Percentiles rank a stretch among this genome's conserved stretches.
Conservation (phyloP, 495 filamentous ascomycete genomes). For the Diplogelasinospora grovesii region DNA sequence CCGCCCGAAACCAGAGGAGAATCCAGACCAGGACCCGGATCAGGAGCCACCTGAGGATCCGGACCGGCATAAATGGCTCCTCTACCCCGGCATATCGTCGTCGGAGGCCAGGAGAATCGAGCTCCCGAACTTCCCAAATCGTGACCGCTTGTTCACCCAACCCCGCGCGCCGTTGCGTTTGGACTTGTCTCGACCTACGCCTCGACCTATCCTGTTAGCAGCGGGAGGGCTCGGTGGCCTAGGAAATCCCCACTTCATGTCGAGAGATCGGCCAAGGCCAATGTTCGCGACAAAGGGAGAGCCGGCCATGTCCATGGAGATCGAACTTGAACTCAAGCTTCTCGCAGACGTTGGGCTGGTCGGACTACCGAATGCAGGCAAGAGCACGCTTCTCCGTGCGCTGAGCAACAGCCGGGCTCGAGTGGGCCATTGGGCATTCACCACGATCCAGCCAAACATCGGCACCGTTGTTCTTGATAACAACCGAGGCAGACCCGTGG, state of each 20-base stretch:
- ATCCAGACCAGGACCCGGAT: slow-evolving; percentile 32
- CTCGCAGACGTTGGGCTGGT: slow-evolving; percentile 93
- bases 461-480: slow-evolving; percentile 90
- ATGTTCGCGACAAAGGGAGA: slow-evolving; percentile 87
- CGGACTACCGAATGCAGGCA: slow-evolving; percentile 92
- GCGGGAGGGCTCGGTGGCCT: slow-evolving; percentile 84
- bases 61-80: slow-evolving; percentile 66
- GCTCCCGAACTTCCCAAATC: slow-evolving; percentile 51
- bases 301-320: slow-evolving; percentile 62
- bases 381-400: slow-evolving; percentile 84
- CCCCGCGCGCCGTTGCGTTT: slow-evolving; percentile 66
- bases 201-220: slow-evolving; percentile 78
- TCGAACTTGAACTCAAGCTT: slow-evolving; percentile 90
- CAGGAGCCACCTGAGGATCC: slow-evolving; percentile 24
- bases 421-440: slow-evolving; percentile 94
- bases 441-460: slow-evolving; percentile 87
- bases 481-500: slow-evolving; percentile 55
- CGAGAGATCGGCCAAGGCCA: slow-evolving; percentile 59
- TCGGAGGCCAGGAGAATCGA: slow-evolving; percentile 54
- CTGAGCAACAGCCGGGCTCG: slow-evolving; percentile 79
- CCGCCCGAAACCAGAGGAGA: slow-evolving; percentile 15
- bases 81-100: slow-evolving; percentile 69
- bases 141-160: slow-evolving; percentile 55
- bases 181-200: slow-evolving; percentile 75
- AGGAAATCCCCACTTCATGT: slow-evolving; percentile 88